Base-by-base conservation (phyloP, 352 stramenopile species). In the Pythium plurisporium region DNA sequence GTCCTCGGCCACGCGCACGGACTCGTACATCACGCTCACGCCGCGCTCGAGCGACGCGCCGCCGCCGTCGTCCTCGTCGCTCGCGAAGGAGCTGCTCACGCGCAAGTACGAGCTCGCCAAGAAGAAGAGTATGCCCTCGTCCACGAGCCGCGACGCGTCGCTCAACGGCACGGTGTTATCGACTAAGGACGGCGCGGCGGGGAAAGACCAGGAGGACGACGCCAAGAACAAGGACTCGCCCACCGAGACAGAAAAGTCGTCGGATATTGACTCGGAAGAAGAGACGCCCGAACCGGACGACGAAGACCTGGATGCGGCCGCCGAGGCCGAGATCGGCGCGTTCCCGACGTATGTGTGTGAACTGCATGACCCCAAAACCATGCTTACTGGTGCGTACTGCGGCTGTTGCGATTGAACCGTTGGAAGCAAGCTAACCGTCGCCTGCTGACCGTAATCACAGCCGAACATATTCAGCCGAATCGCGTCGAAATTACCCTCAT, bases 291-390 rank as follows among this genome's bases (percentile, higher is more conserved):
- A 80, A 22, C 58, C 44, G 19, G 68, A 70, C 9, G 51, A 72
- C 17, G 57, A 73, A 26, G 59, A 74, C n/a, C 38, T 66, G 2
- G 69, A 77, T 23, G 56, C 50, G 1, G 49, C 36, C n/a, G 65
- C 66, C 7, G 70, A 68, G 17, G 62, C 72, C 2, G 53, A 69
- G 30, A 53, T 73, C n/a, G 57, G 64, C 46, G 26, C 56, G 5
- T 74, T 87, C 44, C 71, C 78, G 9, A 89, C 82, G 15, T 91
- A 89, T 41, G 69, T 91, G 25, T 91, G 82, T 47, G 77, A 83
- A 52, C 65, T 87, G 10, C 82, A 91, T 48, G 82, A 91, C 64
- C 82, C 82, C 7, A 89, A 89, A 47, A 62, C 70, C 10, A 74
- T 91, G 34, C 76, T 91, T 50, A 64, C 80, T 45, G 81, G 81